These are phyloP conservation scores for Cytidiella melzeri DNA, from an alignment of 768 basidiomycete genomes.

Conservation along the genomic window DNA sequence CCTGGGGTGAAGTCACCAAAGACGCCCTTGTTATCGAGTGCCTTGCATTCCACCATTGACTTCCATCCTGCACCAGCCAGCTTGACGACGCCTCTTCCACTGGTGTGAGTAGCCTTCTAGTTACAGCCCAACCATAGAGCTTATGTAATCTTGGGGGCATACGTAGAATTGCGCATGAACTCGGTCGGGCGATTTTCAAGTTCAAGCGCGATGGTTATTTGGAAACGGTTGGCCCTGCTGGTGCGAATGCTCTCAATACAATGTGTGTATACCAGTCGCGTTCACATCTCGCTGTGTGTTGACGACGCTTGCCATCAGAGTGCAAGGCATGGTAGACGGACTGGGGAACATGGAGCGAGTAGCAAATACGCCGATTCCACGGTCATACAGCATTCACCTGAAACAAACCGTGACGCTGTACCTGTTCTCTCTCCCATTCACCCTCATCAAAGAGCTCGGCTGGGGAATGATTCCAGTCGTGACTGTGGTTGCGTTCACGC, in stretches of 20 bases:
- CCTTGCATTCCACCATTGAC: constrained; percentile 48
- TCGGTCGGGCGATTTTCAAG: constrained; percentile 59
- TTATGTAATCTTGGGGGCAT: neutral
- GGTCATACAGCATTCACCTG: constrained; percentile 81
- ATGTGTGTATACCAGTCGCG: constrained; percentile 37
- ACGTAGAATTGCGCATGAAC: constrained; percentile 74
- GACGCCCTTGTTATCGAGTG: constrained; percentile 56
- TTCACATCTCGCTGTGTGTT: neutral
- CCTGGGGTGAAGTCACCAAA: constrained; percentile 19
- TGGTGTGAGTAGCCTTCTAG: constrained; percentile 46
- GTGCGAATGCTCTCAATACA: constrained; percentile 70
- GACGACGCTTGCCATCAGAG: constrained; percentile 30
- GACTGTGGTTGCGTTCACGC: constrained; percentile 81
- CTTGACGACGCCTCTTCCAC: constrained; percentile 70
- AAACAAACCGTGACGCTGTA: constrained; percentile 95
- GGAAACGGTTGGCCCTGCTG: constrained; percentile 88
- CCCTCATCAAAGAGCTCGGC: constrained; percentile 74
- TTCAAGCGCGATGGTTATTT: constrained; percentile 79
- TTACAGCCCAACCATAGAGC: neutral
- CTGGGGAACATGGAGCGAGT: constrained; percentile 87
- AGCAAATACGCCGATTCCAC: constrained; percentile 80
- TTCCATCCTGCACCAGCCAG: constrained; percentile 52
- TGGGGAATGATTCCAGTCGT: constrained; percentile 84
- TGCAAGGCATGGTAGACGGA: constrained; percentile 81
- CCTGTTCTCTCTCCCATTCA: constrained; percentile 85